phyloP scores from a whole-genome alignment of 2,329 filamentous ascomycete species.

The Pyrenophora graminea region DNA sequence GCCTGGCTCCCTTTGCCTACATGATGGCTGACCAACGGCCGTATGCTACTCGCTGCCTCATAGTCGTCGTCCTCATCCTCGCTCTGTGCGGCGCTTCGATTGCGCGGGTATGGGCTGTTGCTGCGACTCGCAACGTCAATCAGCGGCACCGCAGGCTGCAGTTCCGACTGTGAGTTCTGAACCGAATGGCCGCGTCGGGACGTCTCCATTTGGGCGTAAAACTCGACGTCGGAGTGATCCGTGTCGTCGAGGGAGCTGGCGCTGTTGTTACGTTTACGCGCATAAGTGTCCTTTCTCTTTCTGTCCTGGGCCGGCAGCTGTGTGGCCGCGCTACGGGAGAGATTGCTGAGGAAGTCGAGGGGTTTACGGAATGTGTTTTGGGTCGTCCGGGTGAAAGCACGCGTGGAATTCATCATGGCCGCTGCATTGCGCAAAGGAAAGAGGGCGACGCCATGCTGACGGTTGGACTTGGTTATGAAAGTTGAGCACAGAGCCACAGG shows the following conservation, averaged over 20 bases:
- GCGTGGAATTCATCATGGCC: conserved; percentile 41
- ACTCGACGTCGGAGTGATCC: conserved; percentile 43
- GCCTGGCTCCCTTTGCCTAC: conserved; percentile 28
- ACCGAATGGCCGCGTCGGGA: conserved; percentile 32
- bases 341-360: conserved; percentile 43
- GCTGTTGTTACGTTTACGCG: conserved; percentile 40
- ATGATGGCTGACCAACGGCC: conserved; percentile 45
- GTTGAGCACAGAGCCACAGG: conserved; percentile 27
- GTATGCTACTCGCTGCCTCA: conserved; percentile 44
- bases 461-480: conserved; percentile 5
- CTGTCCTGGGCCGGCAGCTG: conserved; percentile 19
- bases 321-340: conserved; percentile 22
- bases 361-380: conserved; percentile 40
- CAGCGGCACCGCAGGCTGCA: conserved; percentile 49
- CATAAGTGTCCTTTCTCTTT: conserved; percentile 21
- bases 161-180: conserved; percentile 42
- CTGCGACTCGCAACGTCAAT: conserved; percentile 51
- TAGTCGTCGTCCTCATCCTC: conserved; percentile 55
- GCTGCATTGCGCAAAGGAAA: conserved; percentile 32
- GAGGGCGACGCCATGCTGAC: conserved; percentile 18
- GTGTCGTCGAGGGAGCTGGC: conserved; percentile 45
- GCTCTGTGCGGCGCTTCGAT: conserved; percentile 48
- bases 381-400: conserved; percentile 38
- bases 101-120: conserved; percentile 52
- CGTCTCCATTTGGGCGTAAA: conserved; percentile 37